Base-by-base conservation (phyloP, 2,329 filamentous ascomycete genomes). In the Fusarium pseudograminearum region DNA sequence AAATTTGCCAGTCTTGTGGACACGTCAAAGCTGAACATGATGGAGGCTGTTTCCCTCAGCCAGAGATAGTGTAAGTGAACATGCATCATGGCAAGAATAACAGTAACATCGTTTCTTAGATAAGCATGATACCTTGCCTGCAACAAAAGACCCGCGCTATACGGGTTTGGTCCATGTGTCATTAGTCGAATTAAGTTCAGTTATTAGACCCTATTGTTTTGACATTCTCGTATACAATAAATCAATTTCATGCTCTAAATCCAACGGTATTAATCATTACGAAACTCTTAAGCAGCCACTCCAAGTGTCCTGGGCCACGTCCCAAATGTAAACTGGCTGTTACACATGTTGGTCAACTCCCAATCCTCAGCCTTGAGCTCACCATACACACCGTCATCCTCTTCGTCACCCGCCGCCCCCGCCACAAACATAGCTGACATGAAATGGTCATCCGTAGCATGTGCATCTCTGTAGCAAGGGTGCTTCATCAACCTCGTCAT, bases 381-480 rank as follows among this genome's bases (percentile, higher is more conserved):
- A 0, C 81, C 84, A 36, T 77, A 67, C 15, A 77, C 73, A 1
- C 78, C 80, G 57, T 80, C 76, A 74, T 87, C 85, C 26, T 84
- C 82, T 54, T 77, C 72, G 33, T 83, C 83, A 0, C 2, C 88
- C 84, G 31, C 80, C 81, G 5, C 84, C 80, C 90, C 90, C 0
- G 88, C 87, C 1, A 89, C 85, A 77, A 91, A 92, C 72, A 89
- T 80, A 5, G 86, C 83, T 1, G 88, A 80, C 86, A 91, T 91
- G 68, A 90, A 91, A 73, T 92, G 89, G 74, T 92, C 90, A 73
- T 92, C 90, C 0, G 90, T 91, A 1, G 83, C 89, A 78, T 92
- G 90, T 0, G 90, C 90, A 70, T 91, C 89, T 18, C 89, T 79
- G 72, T 85, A 92, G 47, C 82, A 80, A 0, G 89, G 89, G 72